phyloP scores from a whole-genome alignment of 495 filamentous ascomycete genomes.

The Diplogelasinospora grovesii region DNA sequence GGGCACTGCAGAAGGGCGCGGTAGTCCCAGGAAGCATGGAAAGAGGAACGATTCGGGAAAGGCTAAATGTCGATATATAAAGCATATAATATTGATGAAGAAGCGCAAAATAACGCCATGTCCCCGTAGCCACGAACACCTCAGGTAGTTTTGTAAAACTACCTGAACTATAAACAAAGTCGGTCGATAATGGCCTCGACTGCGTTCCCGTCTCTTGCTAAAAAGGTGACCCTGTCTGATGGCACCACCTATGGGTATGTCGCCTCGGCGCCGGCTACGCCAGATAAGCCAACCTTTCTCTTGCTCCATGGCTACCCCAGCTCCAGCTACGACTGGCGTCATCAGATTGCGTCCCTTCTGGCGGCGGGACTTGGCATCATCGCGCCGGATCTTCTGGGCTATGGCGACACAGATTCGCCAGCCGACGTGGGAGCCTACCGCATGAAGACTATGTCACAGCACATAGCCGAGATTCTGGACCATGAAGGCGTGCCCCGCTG shows the following conservation, averaged over 20 bases:
- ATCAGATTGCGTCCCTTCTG: constrained; percentile 31
- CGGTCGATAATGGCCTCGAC: constrained; percentile 11
- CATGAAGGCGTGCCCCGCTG: constrained; percentile 12
- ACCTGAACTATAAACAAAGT: too few relatives aligned
- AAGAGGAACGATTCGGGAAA: too few relatives aligned
- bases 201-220: constrained; percentile 8
- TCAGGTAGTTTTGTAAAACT: too few relatives aligned
- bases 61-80: too few relatives aligned
- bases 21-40: too few relatives aligned
- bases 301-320: constrained; percentile 42
- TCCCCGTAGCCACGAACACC: too few relatives aligned
- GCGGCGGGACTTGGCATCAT: constrained; percentile 37
- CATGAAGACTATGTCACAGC: constrained; percentile 25
- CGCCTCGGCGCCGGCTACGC: constrained; percentile 13
- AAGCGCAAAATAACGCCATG: too few relatives aligned
- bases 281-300: constrained; percentile 27
- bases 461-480: constrained; percentile 35
- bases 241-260: constrained; percentile 31
- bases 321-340: constrained; percentile 38
- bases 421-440: constrained; percentile 23
- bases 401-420: constrained; percentile 40
- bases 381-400: constrained; percentile 45
- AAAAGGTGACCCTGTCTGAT: constrained; percentile 11
- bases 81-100: too few relatives aligned
- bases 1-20: too few relatives aligned